Evolutionary conservation across 2,329 filamentous ascomycete species (phyloP).

Genomic region (Colletotrichum musae): DNA sequence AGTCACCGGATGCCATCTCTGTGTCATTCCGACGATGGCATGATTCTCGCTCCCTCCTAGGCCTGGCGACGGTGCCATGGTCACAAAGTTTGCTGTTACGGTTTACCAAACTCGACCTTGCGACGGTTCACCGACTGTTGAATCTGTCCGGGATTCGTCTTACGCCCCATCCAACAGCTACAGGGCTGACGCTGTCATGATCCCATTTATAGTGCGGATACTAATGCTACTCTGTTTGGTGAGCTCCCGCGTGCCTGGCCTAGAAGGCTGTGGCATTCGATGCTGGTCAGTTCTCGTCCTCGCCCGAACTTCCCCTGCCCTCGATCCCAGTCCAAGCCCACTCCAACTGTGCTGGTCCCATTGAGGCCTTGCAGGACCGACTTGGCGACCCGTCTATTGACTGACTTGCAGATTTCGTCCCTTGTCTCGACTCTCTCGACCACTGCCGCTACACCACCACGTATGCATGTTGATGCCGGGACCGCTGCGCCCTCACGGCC

Average conservation of each 20-base stretch:
- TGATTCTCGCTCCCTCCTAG: not conserved
- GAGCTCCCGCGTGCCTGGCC: slow-evolving; percentile 21
- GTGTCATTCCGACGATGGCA: not conserved
- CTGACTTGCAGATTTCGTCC: slow-evolving; percentile 35
- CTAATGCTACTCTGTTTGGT: slow-evolving; percentile 4
- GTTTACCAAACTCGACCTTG: not conserved
- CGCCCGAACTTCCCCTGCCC: not conserved
- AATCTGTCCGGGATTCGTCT: slow-evolving; percentile 27
- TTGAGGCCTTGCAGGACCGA: slow-evolving; percentile 25
- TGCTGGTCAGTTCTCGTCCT: slow-evolving; percentile 1
- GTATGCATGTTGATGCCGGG: slow-evolving; percentile 32
- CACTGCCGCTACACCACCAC: slow-evolving; percentile 40
- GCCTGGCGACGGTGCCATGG: not conserved
- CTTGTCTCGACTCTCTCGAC: slow-evolving; percentile 32
- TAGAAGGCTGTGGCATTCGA: slow-evolving; percentile 6
- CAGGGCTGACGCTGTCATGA: slow-evolving; percentile 33
- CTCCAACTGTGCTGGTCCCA: slow-evolving; percentile 34
- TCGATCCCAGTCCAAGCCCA: slow-evolving; percentile 18
- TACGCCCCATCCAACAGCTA: slow-evolving; percentile 20
- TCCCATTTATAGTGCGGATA: not conserved
- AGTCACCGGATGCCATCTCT: not conserved
- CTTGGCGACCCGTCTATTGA: slow-evolving; percentile 40
- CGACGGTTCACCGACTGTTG: slow-evolving; percentile 16
- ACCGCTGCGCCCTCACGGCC: slow-evolving; percentile 6
- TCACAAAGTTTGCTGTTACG: not conserved